Evolutionary conservation across 2,329 filamentous ascomycete genomes (phyloP).

Genomic region (Ceratocystis cubensis): DNA sequence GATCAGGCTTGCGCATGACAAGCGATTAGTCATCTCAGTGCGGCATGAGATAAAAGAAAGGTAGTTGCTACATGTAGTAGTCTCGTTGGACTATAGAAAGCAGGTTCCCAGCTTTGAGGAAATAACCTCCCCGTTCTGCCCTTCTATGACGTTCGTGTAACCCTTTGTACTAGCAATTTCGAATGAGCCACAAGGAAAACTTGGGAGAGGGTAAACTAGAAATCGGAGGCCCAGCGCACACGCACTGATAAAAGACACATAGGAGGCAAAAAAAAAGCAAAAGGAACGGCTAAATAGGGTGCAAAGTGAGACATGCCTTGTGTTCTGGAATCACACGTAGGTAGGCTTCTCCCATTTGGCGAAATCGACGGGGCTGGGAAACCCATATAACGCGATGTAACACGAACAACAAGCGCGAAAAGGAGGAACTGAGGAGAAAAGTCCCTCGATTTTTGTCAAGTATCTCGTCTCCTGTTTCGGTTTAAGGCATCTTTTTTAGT

Average conservation of each 20-base stretch:
- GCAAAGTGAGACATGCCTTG: background rate
- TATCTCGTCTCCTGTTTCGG: background rate
- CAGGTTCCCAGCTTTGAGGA: background rate
- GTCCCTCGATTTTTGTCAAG: background rate
- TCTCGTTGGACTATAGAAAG: background rate
- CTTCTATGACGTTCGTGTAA: background rate
- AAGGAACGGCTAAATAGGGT: no score
- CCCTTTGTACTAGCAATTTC: background rate
- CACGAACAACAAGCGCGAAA: background rate
- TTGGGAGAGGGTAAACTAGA: background rate
- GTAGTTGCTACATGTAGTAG: background rate
- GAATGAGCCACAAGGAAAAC: background rate
- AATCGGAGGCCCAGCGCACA: background rate
- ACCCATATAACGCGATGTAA: background rate
- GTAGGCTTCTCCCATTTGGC: background rate
- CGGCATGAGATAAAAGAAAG: background rate
- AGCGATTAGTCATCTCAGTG: background rate
- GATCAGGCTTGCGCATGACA: background rate
- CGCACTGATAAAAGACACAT: background rate
- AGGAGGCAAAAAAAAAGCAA: background rate
- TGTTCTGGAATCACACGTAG: background rate
- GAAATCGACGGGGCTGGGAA: slow-evolving; percentile 11
- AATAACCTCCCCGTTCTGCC: background rate
- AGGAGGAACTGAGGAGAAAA: background rate
- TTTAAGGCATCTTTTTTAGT: slow-evolving; percentile 4